Evolutionary conservation across 306 rosid genomes (phyloP), one percentile per base, ranked within the genome.

Genomic region (Inga laurina): DNA sequence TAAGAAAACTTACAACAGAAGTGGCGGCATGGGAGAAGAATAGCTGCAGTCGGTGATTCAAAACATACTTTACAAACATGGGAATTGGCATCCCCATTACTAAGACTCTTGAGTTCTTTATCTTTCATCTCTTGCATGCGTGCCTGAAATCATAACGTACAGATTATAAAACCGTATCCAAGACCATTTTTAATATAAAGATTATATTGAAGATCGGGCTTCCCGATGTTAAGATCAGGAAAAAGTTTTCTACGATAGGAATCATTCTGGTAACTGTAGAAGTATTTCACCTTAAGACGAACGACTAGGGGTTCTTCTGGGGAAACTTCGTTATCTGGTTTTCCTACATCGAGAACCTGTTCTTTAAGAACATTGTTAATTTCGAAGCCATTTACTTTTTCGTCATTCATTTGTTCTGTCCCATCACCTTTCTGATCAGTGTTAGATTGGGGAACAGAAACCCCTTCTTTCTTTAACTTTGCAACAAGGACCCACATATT

Each of bases 401-500:
- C 46, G 59, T 84, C 91, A 76, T 79, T 82, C 78, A 66, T 74
- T 65, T 79, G 80, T 79, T 88, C 89, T n/a, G 81, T 82, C 79
- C 57, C 93, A 65, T 89, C 88, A 84, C 35, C 78, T 76, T 89
- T 91, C 79, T 86, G 86, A 68, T 94, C 95, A 54, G 39, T 48
- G 86, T 88, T 92, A 45, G 90, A 84, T 75, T 88, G 97, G 39
- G 90, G 87, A 52, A 87, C 88, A 81, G 91, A 83, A 44, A 93
- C 98, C 30, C 90, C 91, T 82, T 97, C 98, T 84, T 91, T 97
- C 91, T 92, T 97, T 85, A 97, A 91, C 93, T 91, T 97, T 1
- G 99, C 99, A 79, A 97, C 99, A 86, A 97, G 95, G 71, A 97
- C 97, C 99, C 99, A 97, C 99, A 97, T 97, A 90, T 92, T 97